These are phyloP conservation scores for Colletotrichum sp. DNA, from an alignment of 2,329 filamentous ascomycete species.

Conservation along the genomic window DNA sequence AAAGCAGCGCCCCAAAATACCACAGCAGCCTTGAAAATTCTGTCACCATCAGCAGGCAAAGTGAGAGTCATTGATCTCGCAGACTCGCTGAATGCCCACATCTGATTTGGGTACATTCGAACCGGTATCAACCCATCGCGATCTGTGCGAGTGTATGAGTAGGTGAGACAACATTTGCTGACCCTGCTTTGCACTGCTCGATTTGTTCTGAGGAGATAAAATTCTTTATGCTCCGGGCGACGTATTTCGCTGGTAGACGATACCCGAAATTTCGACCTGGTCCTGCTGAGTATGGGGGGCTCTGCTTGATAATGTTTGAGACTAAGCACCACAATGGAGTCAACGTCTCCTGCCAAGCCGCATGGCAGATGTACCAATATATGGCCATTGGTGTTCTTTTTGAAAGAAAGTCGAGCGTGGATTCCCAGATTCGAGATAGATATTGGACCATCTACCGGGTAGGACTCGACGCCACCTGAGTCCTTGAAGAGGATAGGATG, in stretches of 20 bases:
- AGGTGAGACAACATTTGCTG: background rate
- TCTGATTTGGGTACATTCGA: fast-evolving
- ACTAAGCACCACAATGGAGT: too few species aligned
- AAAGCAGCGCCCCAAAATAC: background rate
- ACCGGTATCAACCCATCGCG: too few species aligned
- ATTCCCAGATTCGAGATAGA: background rate
- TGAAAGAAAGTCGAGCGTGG: background rate
- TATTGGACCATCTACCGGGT: background rate
- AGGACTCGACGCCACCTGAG: background rate
- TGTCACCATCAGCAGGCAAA: background rate
- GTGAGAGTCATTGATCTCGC: background rate
- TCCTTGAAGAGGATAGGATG: fast-evolving
- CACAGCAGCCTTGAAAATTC: background rate
- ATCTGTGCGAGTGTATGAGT: too few species aligned
- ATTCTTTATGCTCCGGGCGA: fast-evolving
- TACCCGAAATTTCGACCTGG: background rate
- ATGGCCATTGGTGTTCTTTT: too few species aligned
- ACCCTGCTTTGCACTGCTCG: background rate
- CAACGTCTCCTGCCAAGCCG: background rate
- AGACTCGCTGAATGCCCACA: background rate
- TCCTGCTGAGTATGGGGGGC: background rate
- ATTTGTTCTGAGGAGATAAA: fast-evolving
- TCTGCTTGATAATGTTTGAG: too few species aligned
- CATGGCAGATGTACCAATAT: background rate
- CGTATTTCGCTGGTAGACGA: background rate